These are phyloP conservation scores for Apodospora peruviana DNA, from an alignment of 495 filamentous ascomycete genomes.

Conservation along the genomic window DNA sequence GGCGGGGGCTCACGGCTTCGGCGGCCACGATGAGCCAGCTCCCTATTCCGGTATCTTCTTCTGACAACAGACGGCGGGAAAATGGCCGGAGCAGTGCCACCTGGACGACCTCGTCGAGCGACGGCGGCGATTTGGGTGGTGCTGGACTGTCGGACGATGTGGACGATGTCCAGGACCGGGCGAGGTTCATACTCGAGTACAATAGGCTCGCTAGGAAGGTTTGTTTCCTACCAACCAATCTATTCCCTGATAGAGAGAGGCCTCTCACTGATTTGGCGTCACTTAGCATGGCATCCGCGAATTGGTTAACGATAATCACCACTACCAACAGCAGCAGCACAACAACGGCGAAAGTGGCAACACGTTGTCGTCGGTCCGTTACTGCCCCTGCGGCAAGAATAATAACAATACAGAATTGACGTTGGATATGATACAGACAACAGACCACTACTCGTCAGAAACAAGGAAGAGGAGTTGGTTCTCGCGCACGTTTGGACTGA, in stretches of 20 bases:
- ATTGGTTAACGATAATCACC: conserved; percentile 23
- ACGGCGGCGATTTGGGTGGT: background rate
- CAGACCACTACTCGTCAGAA: conserved; percentile 7
- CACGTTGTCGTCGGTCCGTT: conserved; percentile 13
- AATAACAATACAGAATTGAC: background rate
- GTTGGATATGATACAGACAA: conserved; percentile 7
- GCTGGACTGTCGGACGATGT: conserved; percentile 22
- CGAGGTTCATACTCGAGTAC: conserved; percentile 44
- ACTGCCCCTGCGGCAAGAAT: background rate
- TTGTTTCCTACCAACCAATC: background rate
- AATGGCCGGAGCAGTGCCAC: conserved; percentile 34
- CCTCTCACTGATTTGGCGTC: conserved; percentile 5
- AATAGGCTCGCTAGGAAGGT: conserved; percentile 51
- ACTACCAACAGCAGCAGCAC: too few species aligned
- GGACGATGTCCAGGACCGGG: conserved; percentile 37
- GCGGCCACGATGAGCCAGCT: conserved; percentile 18
- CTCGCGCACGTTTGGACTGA: conserved; percentile 26
- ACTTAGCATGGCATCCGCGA: conserved; percentile 35
- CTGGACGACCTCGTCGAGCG: conserved; percentile 44
- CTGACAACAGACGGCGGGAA: conserved; percentile 6
- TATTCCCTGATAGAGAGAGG: background rate
- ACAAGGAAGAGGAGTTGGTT: conserved; percentile 24
- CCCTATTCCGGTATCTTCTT: conserved; percentile 5
- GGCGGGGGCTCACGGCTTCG: conserved; percentile 5
- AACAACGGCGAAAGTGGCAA: too few species aligned